A percentile compares a stretch with the other conserved stretches of the same genome.
These are phyloP conservation scores for Hyparrhenia diplandra DNA, from an alignment of 176 grass and related monocot genomes.

Conservation along the genomic window DNA sequence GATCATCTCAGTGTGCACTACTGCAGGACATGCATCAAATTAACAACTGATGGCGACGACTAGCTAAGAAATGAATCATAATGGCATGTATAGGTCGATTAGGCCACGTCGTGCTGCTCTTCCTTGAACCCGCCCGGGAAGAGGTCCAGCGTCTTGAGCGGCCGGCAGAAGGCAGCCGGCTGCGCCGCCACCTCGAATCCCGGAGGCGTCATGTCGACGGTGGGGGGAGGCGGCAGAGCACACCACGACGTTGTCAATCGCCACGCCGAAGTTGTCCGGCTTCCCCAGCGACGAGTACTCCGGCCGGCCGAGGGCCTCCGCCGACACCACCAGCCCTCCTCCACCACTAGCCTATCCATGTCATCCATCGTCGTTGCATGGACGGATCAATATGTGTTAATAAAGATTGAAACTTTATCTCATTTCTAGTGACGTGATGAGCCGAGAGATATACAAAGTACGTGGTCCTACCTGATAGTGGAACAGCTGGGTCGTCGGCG, in stretches of 20 bases:
- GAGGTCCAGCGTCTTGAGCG: constrained; percentile 92
- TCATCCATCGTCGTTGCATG: not conserved
- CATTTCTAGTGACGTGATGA: not conserved
- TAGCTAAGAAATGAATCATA: not conserved
- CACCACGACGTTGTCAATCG: not conserved
- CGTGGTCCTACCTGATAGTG: not conserved
- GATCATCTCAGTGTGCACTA: not conserved
- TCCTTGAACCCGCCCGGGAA: constrained; percentile 80
- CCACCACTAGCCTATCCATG: not conserved
- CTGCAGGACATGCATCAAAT: not conserved
- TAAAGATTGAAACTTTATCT: not conserved
- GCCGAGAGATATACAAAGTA: too few species aligned
- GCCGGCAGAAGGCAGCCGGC: constrained; percentile 35
- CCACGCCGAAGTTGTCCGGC: constrained; percentile 41
- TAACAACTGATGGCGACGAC: not conserved
- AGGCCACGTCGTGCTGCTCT: constrained; percentile 45
- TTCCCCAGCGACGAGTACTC: constrained; percentile 42
- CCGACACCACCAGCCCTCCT: not conserved
- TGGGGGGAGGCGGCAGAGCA: not conserved
- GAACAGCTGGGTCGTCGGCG: not conserved
- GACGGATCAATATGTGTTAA: not conserved
- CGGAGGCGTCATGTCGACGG: not conserved
- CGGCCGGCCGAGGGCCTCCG: not conserved
- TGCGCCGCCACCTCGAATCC: constrained; percentile 8
- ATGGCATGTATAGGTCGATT: not conserved